Evolutionary conservation across 495 filamentous ascomycete genomes (phyloP).

Genomic region (Hypomontagnella monticulosa): DNA sequence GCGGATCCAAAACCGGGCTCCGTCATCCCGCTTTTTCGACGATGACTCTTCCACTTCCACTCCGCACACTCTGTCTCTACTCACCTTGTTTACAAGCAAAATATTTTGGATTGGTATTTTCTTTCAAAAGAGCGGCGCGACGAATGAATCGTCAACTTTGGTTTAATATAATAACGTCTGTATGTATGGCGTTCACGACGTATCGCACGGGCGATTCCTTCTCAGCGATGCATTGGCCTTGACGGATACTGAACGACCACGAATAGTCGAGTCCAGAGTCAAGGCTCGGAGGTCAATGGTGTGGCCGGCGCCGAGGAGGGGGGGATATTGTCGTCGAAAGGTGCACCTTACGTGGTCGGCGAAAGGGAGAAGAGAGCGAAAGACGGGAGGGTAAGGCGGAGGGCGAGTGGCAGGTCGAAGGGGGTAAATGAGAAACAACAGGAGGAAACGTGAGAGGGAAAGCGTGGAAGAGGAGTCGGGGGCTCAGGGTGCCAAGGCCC

Average conservation of each 20-base stretch:
- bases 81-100: conserved; percentile 40
- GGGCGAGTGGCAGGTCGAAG: conserved; percentile 35
- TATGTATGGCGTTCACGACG: conserved; percentile 39
- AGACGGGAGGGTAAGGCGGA: conserved; percentile 38
- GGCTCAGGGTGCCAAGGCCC: conserved; percentile 38
- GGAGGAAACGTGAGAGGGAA: conserved; percentile 43
- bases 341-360: conserved; percentile 43
- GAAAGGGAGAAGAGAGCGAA: conserved; percentile 42
- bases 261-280: conserved; percentile 28
- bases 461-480: conserved; percentile 36
- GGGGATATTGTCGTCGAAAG: conserved; percentile 40
- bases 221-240: conserved; percentile 43
- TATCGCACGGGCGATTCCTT: conserved; percentile 42
- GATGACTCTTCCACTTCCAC: neutral
- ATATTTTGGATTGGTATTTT: neutral
- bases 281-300: conserved; percentile 29
- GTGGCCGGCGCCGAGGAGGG: conserved; percentile 27
- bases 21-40: conserved; percentile 10
- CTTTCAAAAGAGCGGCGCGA: conserved; percentile 44
- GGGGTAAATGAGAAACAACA: conserved; percentile 44
- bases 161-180: conserved; percentile 23
- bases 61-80: neutral
- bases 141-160: conserved; percentile 44
- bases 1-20: conserved; percentile 24
- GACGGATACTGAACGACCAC: conserved; percentile 29